Conservation (phyloP, 2,329 filamentous ascomycete genomes). For the Alternaria rosae region DNA sequence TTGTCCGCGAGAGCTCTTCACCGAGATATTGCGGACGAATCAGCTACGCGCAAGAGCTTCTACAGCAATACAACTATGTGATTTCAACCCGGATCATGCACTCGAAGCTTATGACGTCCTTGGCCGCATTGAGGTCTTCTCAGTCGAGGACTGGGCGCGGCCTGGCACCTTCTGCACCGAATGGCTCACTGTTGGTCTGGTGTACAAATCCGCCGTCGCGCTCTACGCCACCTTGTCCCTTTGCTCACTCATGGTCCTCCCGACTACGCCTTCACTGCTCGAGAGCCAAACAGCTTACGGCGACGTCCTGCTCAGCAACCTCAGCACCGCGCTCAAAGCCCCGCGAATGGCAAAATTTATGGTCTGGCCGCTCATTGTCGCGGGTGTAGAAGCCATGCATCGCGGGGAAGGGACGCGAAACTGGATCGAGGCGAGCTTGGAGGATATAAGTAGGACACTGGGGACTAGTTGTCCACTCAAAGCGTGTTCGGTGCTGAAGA, state of each 20-base stretch:
- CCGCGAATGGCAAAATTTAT: conserved; percentile 24
- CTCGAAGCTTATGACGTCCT: conserved; percentile 32
- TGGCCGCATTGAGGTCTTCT: conserved; percentile 30
- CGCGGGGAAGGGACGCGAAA: conserved; percentile 19
- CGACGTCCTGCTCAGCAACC: conserved; percentile 13
- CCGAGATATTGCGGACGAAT: conserved; percentile 34
- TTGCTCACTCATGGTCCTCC: conserved; percentile 30
- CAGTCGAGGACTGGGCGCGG: conserved; percentile 37
- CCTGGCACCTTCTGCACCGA: conserved; percentile 26
- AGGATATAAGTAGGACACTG: conserved; percentile 22
- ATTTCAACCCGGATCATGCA: conserved; percentile 13
- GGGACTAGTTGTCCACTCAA: conserved; percentile 35
- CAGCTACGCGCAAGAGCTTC: conserved; percentile 28
- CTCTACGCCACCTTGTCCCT: conserved; percentile 41
- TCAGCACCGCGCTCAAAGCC: conserved; percentile 15
- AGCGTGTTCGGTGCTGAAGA: conserved; percentile 27
- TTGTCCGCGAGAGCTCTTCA: conserved; percentile 35
- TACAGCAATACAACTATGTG: conserved; percentile 8
- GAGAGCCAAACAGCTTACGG: conserved; percentile 24
- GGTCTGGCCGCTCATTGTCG: conserved; percentile 36
- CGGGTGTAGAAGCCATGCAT: conserved; percentile 36
- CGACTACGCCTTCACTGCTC: conserved; percentile 23
- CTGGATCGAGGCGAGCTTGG: conserved; percentile 31
- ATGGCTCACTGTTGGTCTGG: conserved; percentile 33
- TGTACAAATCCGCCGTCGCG: conserved; percentile 34